Conservation (phyloP, 805 yeast genomes). For the Monosporozyma unispora region DNA sequence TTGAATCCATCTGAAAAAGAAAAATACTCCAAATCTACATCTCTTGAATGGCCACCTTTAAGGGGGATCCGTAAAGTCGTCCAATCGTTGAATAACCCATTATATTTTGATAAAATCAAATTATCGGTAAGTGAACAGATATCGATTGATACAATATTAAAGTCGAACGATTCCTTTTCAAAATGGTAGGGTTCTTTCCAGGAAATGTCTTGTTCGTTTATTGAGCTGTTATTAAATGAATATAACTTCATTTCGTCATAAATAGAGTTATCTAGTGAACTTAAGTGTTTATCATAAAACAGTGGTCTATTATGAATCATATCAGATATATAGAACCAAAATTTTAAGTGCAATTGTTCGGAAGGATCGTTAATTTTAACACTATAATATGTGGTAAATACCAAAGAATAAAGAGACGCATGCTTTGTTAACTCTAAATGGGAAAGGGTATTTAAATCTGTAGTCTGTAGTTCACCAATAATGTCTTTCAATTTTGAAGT, state of each 20-base stretch:
- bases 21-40: conserved; percentile 35
- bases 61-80: conserved; percentile 52
- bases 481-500: conserved; percentile 13
- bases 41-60: conserved; percentile 39
- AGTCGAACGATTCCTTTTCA: conserved; percentile 4
- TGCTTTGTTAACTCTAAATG: conserved; percentile 13
- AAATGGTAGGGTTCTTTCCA: conserved; percentile 7
- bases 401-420: conserved; percentile 16
- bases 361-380: background rate
- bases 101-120: conserved; percentile 43
- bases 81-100: conserved; percentile 30
- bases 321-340: conserved; percentile 14
- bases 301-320: conserved; percentile 17
- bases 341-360: background rate
- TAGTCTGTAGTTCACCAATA: conserved; percentile 10
- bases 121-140: conserved; percentile 49
- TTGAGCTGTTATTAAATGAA: background rate
- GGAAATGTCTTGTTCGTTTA: background rate
- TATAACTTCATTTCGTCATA: conserved; percentile 8
- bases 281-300: conserved; percentile 16
- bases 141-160: conserved; percentile 46
- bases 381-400: background rate
- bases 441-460: conserved; percentile 10
- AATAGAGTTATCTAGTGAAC: conserved; percentile 9
- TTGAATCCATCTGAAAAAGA: conserved; percentile 38